Evolutionary conservation across 768 basidiomycete genomes (phyloP), one percentile per base, ranked within the genome.

Genomic region (Kwoniella sp.): DNA sequence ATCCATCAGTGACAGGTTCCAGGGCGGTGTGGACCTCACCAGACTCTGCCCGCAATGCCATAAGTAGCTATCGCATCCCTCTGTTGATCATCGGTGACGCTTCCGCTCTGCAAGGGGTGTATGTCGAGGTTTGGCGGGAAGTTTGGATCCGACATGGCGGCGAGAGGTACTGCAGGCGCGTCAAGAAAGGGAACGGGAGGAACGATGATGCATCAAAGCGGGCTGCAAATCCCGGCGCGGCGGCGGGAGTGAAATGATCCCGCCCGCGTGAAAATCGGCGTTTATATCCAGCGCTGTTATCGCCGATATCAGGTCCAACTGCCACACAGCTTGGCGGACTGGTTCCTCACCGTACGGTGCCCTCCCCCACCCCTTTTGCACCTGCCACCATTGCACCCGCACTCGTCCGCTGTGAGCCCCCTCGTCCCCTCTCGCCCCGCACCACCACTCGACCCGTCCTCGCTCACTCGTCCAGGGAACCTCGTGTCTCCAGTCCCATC

Each of bases 11-110:
- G 19, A 19, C 37, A 17, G 37, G 9, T 22, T 20, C 19, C 15
- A 22, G 23, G 19, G 19, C 17, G 32, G 45, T 53, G 40, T 46
- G 45, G 46, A 58, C 66, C 69, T 77, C 78, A 87, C 89, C 88
- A 90, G 40, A 91, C 83, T 73, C 86, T 79, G 27, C 88, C 87
- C 7, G 88, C 89, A 50, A 91, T 90, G 4, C 88, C 88, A 67
- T 85, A 89, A 60, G 76, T 76, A 14, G 77, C 73, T 47, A 90
- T 90, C 76, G 75, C 70, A 86, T 86, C 38, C 23, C 43, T 49
- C 50, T 71, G 67, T 73, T 46, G 31, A 25, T 47, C 29, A 42
- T 53, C 51, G 15, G 33, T 14, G 15, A 32, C 46, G 31, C 14
- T 7, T 28, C 29, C 33, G 5, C 54, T 23, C 3, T 32, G 20